These are phyloP conservation scores for Uronychia setigera DNA, from an alignment of 73 alveolate genomes.

Conservation along the genomic window DNA sequence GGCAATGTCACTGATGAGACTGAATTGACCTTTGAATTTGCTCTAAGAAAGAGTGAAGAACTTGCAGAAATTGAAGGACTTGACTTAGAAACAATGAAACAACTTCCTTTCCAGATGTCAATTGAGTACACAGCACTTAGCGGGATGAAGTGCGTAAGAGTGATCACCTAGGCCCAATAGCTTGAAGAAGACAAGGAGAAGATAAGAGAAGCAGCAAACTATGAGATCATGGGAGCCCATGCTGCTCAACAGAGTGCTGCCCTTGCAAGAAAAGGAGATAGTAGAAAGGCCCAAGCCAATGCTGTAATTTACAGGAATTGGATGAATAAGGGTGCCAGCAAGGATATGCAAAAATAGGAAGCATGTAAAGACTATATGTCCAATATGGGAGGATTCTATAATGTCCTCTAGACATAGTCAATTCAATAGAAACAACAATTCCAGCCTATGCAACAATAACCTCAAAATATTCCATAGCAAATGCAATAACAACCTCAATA, in stretches of 20 bases:
- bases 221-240: constrained; percentile 17
- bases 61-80: constrained; percentile 56
- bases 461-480: no score
- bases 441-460: no score
- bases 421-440: no score
- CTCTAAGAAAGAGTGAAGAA: constrained; percentile 62
- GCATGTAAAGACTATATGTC: constrained; percentile 9
- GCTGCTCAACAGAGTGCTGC: constrained; percentile 10
- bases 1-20: constrained; percentile 92
- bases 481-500: no score
- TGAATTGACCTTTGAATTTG: constrained; percentile 90
- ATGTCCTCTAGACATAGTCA: no score
- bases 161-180: constrained; percentile 49
- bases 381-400: no score
- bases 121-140: constrained; percentile 72
- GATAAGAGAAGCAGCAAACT: constrained; percentile 1
- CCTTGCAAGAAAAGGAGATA: constrained; percentile 13
- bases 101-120: constrained; percentile 84
- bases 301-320: constrained; percentile 51
- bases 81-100: constrained; percentile 58
- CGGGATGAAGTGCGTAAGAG: constrained; percentile 86
- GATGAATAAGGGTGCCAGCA: constrained; percentile 60
- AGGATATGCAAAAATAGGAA: constrained; percentile 12
- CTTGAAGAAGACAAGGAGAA: constrained; percentile 13
- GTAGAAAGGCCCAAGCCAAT: constrained; percentile 10